Evolutionary conservation across 768 basidiomycete genomes (phyloP), one percentile per base, ranked within the genome.

Genomic region (Termitomyces sp.): DNA sequence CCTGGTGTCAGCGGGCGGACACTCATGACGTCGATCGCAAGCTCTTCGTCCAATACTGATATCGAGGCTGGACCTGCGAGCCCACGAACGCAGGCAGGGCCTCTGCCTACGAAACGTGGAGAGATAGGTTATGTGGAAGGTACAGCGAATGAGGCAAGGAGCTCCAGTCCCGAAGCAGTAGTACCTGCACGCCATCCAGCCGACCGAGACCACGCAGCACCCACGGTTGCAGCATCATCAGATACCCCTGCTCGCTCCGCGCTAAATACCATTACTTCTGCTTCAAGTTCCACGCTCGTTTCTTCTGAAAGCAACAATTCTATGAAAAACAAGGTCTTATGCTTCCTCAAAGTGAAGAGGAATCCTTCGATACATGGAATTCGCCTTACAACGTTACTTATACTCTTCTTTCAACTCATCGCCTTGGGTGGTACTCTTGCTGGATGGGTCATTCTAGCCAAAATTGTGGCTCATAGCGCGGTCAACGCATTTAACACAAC

Each of bases 81-180:
- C 65, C 54, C 63, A 61, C 74, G 75, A 63, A 74, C 72, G 55
- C 76, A 87, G 75, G 85, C 85, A 64, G 85, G 76, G 43, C 85
- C 86, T 55, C 71, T 87, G 65, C 87, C 87, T 53, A 68, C 66
- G 44, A 88, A 88, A 68, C 76, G 79, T 20, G 88, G 86, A 27
- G 87, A 88, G 65, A 83, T 89, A 52, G 87, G 87, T 22, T 89
- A 75, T 65, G 59, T 74, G 30, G 84, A 84, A 53, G 75, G 70
- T 12, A 53, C 74, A 20, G 74, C 75, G 4, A 64, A 58, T 37
- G 61, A 57, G 34, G 53, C 46, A 33, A 56, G 57, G 53, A 58
- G 56, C 47, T 39, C 61, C 43, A 67, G 55, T 33, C 62, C 69
- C 27, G 64, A 69, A 55, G 61, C 61, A 18, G 34, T 68, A 30